Percentiles rank a stretch among this genome's conserved stretches.
phyloP scores from a whole-genome alignment of 148 eudicot species.

The Simmondsia chinensis region DNA sequence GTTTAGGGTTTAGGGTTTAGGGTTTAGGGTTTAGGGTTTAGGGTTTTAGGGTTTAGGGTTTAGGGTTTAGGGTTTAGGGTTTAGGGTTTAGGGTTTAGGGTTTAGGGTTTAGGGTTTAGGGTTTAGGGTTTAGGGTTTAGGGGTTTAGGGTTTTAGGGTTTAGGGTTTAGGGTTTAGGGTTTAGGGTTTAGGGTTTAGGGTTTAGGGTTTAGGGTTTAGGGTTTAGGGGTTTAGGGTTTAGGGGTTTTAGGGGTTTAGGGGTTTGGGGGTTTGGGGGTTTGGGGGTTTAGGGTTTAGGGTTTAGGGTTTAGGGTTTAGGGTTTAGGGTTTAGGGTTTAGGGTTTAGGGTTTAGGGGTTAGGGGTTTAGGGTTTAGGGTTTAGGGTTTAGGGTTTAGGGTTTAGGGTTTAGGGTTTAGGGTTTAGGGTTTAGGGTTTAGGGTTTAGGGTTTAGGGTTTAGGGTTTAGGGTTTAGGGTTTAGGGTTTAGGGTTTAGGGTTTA shows the following conservation, averaged over 20 bases:
- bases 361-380: constrained; percentile 6
- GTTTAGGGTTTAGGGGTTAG: constrained; percentile 1
- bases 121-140: constrained; percentile 4
- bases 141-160: too few species aligned
- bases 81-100: constrained; percentile 9
- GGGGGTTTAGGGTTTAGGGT: constrained; percentile 1
- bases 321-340: constrained; percentile 9
- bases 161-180: too few species aligned
- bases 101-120: constrained; percentile 2
- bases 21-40: constrained; percentile 5
- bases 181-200: constrained; percentile 7
- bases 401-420: constrained; percentile 10
- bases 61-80: constrained; percentile 6
- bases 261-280: too few species aligned
- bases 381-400: constrained; percentile 2
- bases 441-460: constrained; percentile 3
- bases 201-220: constrained; percentile 9
- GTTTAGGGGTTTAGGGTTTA: constrained; percentile 1
- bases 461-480: constrained; percentile 5
- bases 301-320: constrained; percentile 7
- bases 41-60: constrained; percentile 3
- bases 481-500: constrained; percentile 4
- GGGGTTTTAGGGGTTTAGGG: too few species aligned
- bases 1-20: constrained; percentile 3
- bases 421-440: constrained; percentile 5